Evolutionary conservation across 1,139 yeast species (phyloP).

Genomic region (Sugiyamaella pinicola): DNA sequence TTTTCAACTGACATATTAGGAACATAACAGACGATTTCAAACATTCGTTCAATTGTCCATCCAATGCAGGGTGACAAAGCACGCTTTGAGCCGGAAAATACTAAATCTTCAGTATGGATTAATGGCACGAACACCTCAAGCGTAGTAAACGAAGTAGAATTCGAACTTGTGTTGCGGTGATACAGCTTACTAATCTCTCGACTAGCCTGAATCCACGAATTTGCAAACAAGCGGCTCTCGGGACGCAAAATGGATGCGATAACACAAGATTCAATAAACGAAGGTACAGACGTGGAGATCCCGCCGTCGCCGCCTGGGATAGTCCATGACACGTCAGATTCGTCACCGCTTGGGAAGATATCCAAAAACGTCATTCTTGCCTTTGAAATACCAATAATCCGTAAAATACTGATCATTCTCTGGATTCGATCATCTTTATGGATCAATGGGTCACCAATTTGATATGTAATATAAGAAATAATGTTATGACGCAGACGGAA

Average conservation of each 20-base stretch:
- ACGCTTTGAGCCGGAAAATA: constrained; percentile 24
- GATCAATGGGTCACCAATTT: constrained; percentile 60
- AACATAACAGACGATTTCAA: constrained; percentile 66
- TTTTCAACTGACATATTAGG: constrained; percentile 67
- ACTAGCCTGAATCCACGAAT: constrained; percentile 66
- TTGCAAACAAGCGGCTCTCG: constrained; percentile 69
- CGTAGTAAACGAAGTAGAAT: constrained; percentile 21
- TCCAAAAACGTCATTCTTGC: constrained; percentile 64
- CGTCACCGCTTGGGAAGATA: constrained; percentile 52
- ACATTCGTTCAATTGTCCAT: constrained; percentile 62
- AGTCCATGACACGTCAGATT: constrained; percentile 19
- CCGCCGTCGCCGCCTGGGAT: constrained; percentile 24
- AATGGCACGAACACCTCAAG: constrained; percentile 47
- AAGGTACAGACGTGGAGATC: constrained; percentile 66
- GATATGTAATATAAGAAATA: constrained; percentile 62
- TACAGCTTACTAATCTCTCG: constrained; percentile 38
- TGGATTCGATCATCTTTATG: constrained; percentile 61
- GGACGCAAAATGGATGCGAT: constrained; percentile 77
- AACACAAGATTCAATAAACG: constrained; percentile 82
- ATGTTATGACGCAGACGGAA: constrained; percentile 70
- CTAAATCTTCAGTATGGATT: constrained; percentile 31
- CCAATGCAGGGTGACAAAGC: constrained; percentile 82
- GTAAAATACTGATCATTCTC: constrained; percentile 69
- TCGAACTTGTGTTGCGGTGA: constrained; percentile 12
- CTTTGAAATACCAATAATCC: constrained; percentile 66